phyloP scores from a whole-genome alignment of 2,329 filamentous ascomycete genomes.

The Trichoderma endophyticum region DNA sequence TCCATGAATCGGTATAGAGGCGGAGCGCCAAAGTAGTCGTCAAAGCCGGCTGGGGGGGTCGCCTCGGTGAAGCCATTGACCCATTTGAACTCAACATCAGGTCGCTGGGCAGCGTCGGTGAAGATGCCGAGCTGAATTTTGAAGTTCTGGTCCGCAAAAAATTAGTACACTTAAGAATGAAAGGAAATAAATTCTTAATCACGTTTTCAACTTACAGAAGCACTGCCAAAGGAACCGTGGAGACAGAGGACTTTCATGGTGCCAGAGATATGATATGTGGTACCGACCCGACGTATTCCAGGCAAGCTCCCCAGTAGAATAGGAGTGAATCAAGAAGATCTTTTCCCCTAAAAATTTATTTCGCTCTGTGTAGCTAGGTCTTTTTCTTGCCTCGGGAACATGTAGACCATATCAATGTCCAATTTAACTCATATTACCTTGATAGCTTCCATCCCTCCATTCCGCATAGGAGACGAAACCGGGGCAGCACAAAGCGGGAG shows the following conservation, averaged over 20 bases:
- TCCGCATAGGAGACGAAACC: background rate
- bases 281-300: background rate
- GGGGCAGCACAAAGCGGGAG: background rate
- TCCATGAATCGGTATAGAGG: constrained; percentile 56
- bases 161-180: background rate
- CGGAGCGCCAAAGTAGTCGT: constrained; percentile 54
- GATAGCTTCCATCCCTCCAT: background rate
- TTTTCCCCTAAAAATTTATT: background rate
- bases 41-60: constrained; percentile 51
- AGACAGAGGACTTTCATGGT: constrained; percentile 56
- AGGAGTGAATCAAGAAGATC: too few species aligned
- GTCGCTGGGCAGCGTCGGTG: constrained; percentile 23
- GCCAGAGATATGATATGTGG: background rate
- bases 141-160: constrained; percentile 44
- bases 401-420: background rate
- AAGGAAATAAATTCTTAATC: background rate
- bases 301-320: background rate
- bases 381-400: background rate
- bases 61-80: constrained; percentile 50
- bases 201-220: constrained; percentile 29
- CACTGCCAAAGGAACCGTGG: constrained; percentile 56
- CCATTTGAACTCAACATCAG: constrained; percentile 42
- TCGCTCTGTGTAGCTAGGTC: background rate
- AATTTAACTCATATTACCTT: background rate
- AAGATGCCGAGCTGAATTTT: constrained; percentile 48